Base-by-base conservation (phyloP, 176 grass and related monocot species). In the Calamus simplicifolius region DNA sequence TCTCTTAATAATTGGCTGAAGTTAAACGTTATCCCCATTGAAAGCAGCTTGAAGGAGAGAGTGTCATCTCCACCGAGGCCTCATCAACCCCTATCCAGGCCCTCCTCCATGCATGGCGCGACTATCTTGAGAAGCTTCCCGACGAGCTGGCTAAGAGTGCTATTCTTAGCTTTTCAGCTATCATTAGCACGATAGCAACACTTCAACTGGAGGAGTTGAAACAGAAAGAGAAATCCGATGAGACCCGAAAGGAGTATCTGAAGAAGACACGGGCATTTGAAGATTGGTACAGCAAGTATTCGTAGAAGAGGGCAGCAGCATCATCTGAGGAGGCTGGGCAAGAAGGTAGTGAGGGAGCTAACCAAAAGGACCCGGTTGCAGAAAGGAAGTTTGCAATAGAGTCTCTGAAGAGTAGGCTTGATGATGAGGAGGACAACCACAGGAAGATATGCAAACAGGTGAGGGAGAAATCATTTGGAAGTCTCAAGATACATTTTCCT, bases 141-240 rank as follows among this genome's bases (percentile, higher is more conserved):
- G 88, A 89, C 62, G 94, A 93, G 70, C 81, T 85, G 35, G 81
- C 94, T 14, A 89, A 75, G 61, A 85, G 73, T 23, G 84, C 85
- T 15, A 78, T 98, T 73, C 51, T 64, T 54, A 86, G 88, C 66
- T 98, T 98, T 53, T 73, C 77, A 51, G 94, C 81, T 48, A 88
- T 98, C 26, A 61, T 98, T 48, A 78, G 77, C 59, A 85, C 94
- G 16, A 98, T 98, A 73, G 56, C 67, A 54, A 23, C 65, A 17
- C 76, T 98, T 58, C 94, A 98, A 78, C 84, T 89, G 10, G 94
- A 98, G 3, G 94, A 98, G 76, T 66, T 98, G 66, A 98, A 89
- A 70, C 88, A 93, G 71, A 93, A 92, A 54, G 94, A 92, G 28
- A 81, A 18, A 1, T 85, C 78, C 6, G 59, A 80, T 28, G 81